Conservation (phyloP, 2,329 filamentous ascomycete species). For the Cyanodermella asteris region DNA sequence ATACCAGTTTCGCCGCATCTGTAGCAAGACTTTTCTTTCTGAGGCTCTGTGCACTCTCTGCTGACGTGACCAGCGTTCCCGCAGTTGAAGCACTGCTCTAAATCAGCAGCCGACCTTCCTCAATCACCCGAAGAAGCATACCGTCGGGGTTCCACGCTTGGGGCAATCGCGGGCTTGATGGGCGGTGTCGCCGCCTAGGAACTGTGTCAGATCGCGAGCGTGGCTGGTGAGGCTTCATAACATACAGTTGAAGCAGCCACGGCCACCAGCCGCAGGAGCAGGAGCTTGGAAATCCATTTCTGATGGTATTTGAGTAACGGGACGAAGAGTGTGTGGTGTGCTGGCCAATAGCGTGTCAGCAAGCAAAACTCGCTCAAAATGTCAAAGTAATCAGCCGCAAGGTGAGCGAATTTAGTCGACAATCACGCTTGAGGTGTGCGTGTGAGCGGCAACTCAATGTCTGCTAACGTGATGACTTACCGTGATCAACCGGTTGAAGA, state of each 20-base stretch:
- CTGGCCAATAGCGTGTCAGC: conserved; percentile 2
- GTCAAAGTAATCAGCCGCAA: no score
- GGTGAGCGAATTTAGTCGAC: no score
- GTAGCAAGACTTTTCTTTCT: conserved; percentile 61
- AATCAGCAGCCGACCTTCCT: no score
- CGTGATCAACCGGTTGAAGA: no score
- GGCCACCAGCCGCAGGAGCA: no score
- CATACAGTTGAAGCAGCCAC: conserved; percentile 39
- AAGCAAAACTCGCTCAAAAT: conserved; percentile 2
- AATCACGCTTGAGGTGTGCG: no score
- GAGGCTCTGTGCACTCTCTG: conserved; percentile 75
- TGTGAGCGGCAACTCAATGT: no score
- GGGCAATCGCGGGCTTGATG: conserved; percentile 76
- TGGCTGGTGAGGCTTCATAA: conserved; percentile 8
- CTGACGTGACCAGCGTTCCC: conserved; percentile 56
- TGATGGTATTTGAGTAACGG: conserved; percentile 1
- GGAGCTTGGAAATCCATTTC: conserved; percentile 27
- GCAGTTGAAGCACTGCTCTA: conserved; percentile 64
- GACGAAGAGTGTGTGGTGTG: conserved; percentile 1
- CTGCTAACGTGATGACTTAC: no score
- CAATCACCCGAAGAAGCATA: conserved; percentile 40
- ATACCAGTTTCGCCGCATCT: conserved; percentile 16
- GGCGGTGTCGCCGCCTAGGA: conserved; percentile 44
- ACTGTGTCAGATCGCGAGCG: conserved; percentile 1
- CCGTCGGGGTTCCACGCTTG: conserved; percentile 61